Conservation (phyloP, 108 stramenopile species). For the Conticribra guillardii region DNA sequence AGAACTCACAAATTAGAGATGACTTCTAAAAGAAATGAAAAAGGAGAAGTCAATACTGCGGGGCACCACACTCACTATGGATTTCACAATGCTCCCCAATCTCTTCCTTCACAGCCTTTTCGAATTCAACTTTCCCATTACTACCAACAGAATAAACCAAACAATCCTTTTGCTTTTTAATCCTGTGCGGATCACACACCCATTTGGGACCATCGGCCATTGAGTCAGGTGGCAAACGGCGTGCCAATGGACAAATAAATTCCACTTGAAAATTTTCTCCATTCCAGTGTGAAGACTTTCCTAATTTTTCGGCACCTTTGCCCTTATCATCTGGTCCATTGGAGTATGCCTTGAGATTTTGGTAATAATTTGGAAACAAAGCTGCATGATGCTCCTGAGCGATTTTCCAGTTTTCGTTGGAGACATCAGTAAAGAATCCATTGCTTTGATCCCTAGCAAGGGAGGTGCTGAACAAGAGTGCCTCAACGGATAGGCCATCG, state of each 20-base stretch:
- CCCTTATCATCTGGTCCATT: constrained; percentile 40
- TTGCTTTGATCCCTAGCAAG: constrained; percentile 34
- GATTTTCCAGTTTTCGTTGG: constrained; percentile 32
- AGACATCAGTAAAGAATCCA: constrained; percentile 39
- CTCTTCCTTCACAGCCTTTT: constrained; percentile 51
- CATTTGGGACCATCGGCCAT: constrained; percentile 58
- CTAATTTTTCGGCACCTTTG: not conserved
- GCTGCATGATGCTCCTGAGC: constrained; percentile 25
- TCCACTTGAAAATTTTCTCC: constrained; percentile 61
- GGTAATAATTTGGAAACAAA: constrained; percentile 34
- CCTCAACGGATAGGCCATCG: too few species aligned
- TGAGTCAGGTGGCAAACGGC: constrained; percentile 47
- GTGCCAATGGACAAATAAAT: constrained; percentile 51
- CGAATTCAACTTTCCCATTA: constrained; percentile 62
- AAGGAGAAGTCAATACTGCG: too few species aligned
- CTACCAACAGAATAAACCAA: constrained; percentile 59
- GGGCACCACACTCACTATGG: constrained; percentile 45
- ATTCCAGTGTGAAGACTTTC: constrained; percentile 29
- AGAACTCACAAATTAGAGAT: too few species aligned
- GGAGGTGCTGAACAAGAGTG: too few species aligned
- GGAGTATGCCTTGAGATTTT: constrained; percentile 18
- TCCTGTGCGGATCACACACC: constrained; percentile 46
- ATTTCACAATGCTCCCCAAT: constrained; percentile 53
- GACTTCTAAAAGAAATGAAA: not conserved
- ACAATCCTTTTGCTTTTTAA: constrained; percentile 47